These are phyloP conservation scores for Sinapis alba DNA, from an alignment of 441 rosid genomes.

Conservation along the genomic window DNA sequence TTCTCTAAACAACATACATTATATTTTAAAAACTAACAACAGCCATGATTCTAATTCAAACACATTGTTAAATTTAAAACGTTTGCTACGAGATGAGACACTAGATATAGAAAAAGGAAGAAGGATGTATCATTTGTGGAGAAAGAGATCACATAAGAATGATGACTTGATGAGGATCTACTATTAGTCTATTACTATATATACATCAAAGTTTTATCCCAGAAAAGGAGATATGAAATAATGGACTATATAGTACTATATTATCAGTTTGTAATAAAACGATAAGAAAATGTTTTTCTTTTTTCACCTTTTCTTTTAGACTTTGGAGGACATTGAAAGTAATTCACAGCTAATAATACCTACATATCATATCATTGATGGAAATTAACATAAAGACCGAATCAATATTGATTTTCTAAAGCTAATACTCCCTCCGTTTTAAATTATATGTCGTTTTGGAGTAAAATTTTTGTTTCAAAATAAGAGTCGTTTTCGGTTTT, in stretches of 20 bases:
- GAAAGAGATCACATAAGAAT: conserved; percentile 26
- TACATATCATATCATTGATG: conserved; percentile 14
- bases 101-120: background rate
- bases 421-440: no score
- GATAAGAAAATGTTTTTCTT: background rate
- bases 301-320: conserved; percentile 3
- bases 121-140: background rate
- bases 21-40: background rate
- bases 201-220: background rate
- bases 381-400: background rate
- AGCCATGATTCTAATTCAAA: background rate
- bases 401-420: conserved; percentile 10
- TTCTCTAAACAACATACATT: background rate
- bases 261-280: background rate
- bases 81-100: background rate
- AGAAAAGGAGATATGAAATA: conserved; percentile 7
- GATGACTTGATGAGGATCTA: conserved; percentile 16
- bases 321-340: conserved; percentile 17
- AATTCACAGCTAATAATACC: conserved; percentile 21
- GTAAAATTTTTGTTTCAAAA: no score
- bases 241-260: background rate
- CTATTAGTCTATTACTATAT: background rate
- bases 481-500: no score
- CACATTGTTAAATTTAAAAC: background rate
- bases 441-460: no score